phyloP scores from a whole-genome alignment of 2,329 filamentous ascomycete genomes.

The Zymoseptoria pseudotritici region DNA sequence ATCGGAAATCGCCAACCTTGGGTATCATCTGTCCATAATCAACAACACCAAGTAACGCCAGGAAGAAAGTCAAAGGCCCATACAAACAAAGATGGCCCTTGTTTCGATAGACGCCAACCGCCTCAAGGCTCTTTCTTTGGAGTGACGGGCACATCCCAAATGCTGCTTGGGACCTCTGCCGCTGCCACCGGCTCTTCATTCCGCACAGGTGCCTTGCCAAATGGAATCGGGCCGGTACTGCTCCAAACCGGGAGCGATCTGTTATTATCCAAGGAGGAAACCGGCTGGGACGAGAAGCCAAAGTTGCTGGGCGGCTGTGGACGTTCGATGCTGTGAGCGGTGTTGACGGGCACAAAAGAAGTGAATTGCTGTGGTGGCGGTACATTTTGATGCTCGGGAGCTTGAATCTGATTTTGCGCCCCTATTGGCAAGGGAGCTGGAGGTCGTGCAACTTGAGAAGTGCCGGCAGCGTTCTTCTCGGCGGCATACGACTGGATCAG shows the following conservation, averaged over 20 bases:
- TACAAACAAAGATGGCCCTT: background rate
- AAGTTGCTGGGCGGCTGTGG: background rate
- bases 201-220: slow-evolving; percentile 14
- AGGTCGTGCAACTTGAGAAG: background rate
- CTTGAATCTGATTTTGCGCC: background rate
- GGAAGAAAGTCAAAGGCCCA: background rate
- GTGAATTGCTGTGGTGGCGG: background rate
- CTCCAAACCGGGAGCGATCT: slow-evolving; percentile 22
- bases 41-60: background rate
- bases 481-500: background rate
- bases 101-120: background rate
- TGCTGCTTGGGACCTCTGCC: slow-evolving; percentile 16
- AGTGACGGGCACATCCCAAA: slow-evolving; percentile 44
- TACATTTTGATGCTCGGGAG: background rate
- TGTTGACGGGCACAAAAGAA: background rate
- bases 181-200: slow-evolving; percentile 1
- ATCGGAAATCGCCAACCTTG: background rate
- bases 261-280: background rate
- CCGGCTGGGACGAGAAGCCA: background rate
- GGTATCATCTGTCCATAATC: background rate
- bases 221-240: slow-evolving; percentile 29
- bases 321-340: background rate
- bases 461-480: background rate
- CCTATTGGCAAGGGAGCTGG: background rate
- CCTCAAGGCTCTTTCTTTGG: slow-evolving; percentile 20